Conservation (phyloP, 345 rosid genomes). For the Luvunga scandens region DNA sequence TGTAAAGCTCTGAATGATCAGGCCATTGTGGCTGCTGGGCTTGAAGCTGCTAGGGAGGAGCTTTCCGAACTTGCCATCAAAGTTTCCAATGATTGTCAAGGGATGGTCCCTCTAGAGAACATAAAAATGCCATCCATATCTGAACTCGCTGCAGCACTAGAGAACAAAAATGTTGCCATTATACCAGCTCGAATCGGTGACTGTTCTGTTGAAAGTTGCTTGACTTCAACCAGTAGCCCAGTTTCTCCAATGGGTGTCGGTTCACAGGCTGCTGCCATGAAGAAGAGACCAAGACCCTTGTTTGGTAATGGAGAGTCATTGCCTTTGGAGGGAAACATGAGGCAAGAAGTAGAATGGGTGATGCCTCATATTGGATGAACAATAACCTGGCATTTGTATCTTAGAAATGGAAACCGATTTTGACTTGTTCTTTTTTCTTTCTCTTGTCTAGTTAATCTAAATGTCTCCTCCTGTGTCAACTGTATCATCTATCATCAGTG, state of each 20-base stretch:
- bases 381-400: conserved; percentile 18
- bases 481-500: conserved; percentile 7
- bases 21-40: conserved; percentile 60
- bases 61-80: conserved; percentile 82
- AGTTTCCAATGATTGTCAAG: conserved; percentile 58
- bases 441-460: conserved; percentile 17
- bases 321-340: conserved; percentile 45
- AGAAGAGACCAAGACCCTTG: conserved; percentile 56
- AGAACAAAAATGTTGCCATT: conserved; percentile 39
- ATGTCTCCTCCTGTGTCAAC: not conserved
- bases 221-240: conserved; percentile 63
- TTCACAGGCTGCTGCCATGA: conserved; percentile 44
- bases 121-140: conserved; percentile 49
- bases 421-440: conserved; percentile 5
- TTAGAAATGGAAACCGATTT: conserved; percentile 21
- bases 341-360: conserved; percentile 74
- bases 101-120: conserved; percentile 45
- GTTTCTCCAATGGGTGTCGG: conserved; percentile 47
- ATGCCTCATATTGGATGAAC: conserved; percentile 56
- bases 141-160: conserved; percentile 64
- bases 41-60: conserved; percentile 81
- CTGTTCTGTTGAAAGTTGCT: conserved; percentile 71
- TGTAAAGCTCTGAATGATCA: conserved; percentile 79
- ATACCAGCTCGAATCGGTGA: conserved; percentile 50
- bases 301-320: conserved; percentile 48